phyloP scores from a whole-genome alignment of 2,329 filamentous ascomycete genomes.

The Colletotrichum ledebouriae region DNA sequence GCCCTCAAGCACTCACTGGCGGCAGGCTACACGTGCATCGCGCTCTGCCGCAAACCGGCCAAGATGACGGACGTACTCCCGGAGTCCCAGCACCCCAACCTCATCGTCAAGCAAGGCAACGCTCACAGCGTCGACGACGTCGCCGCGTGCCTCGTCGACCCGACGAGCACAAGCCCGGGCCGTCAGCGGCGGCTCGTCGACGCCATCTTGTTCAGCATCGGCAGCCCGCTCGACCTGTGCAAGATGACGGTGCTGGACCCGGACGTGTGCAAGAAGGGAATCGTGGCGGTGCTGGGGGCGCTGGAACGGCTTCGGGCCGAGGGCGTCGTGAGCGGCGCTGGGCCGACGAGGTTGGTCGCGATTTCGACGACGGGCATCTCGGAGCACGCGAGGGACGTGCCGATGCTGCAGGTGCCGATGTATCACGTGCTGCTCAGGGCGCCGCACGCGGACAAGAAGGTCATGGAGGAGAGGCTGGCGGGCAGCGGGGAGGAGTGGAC shows the following conservation, averaged over 20 bases:
- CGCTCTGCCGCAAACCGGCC: slow-evolving; percentile 56
- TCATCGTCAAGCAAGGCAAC: too few species aligned
- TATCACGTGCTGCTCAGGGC: too few species aligned
- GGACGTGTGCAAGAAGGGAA: slow-evolving; percentile 56
- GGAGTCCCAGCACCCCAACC: too few species aligned
- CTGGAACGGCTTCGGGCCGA: slow-evolving; percentile 46
- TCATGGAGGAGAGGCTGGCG: slow-evolving; percentile 39
- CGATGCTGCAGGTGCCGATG: too few species aligned
- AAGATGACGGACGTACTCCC: slow-evolving; percentile 49
- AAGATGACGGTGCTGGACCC: slow-evolving; percentile 57
- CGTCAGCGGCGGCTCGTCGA: too few species aligned
- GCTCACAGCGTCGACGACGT: too few species aligned
- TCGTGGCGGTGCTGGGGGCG: slow-evolving; percentile 51
- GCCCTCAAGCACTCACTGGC: slow-evolving; percentile 54
- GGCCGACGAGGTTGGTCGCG: slow-evolving; percentile 52
- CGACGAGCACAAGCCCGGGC: too few species aligned
- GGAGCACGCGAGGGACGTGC: too few species aligned
- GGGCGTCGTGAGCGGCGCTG: slow-evolving; percentile 43
- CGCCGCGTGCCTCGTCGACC: too few species aligned
- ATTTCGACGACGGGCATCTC: slow-evolving; percentile 57
- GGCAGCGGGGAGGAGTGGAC: slow-evolving; percentile 52
- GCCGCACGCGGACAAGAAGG: too few species aligned
- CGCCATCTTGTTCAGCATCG: too few species aligned
- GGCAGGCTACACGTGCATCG: slow-evolving; percentile 55
- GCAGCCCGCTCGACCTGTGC: background rate